Base-by-base conservation (phyloP, 768 basidiomycete species). In the Mycena latifolia region DNA sequence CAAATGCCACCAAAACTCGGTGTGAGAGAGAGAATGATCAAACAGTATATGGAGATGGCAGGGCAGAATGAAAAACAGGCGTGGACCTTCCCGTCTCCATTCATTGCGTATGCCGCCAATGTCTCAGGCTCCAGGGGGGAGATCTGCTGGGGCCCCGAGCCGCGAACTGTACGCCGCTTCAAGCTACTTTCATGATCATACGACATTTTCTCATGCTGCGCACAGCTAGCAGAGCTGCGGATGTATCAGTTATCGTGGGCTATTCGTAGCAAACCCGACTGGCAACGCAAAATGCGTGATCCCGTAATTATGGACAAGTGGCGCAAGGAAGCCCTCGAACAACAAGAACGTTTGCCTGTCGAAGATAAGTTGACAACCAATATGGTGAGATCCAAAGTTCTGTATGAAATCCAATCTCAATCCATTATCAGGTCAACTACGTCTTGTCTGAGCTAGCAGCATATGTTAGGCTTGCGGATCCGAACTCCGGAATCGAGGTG, bases 351-450 rank as follows among this genome's bases (percentile, higher is more conserved):
- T 4, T 37, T 65, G 24, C 50, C 7, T 2, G 5, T 48, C 8
- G 31, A 65, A 5, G 18, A 64, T 28, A 57, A 53, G 20, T 5
- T 68, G 54, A 68, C 62, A 22, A 8, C 25, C 14, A 53, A 58
- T 43, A 67, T 67, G 63, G 70, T 65, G 43, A 61, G 57, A 5
- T 0, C 14, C 14, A 12, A n/a, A 24, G 43, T 17, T 5, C n/a
- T 17, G 5, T 25, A 20, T 43, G 2, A 18, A 24, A 5, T 54
- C 31, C 41, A 17, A 55, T 25, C 33, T 11, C 37, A 3, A 45
- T n/a, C n/a, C n/a, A n/a, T n/a, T n/a, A n/a, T n/a, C 63, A 71
- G 64, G 48, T 74, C 27, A 67, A 74, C 45, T 68, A 67, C 33
- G 70, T 72, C 24, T 52, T 72, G 41, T 62, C 56, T 14, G 71